phyloP scores from a whole-genome alignment of 1,139 yeast species.

The Geotrichum klebahnii region DNA sequence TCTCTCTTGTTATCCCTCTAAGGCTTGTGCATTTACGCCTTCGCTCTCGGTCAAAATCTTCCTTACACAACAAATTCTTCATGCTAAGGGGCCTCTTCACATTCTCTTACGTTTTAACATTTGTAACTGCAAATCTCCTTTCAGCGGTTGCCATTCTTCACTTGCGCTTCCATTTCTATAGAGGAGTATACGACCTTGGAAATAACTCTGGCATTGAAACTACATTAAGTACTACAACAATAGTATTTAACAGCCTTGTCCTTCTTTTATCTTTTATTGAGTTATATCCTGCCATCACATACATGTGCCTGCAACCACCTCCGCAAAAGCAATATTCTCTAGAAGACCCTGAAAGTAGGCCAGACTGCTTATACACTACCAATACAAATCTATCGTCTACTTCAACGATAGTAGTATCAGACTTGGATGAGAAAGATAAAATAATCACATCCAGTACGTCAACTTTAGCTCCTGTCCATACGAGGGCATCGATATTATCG shows the following conservation, averaged over 20 bases:
- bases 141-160: constrained; percentile 8
- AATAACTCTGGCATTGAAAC: constrained; percentile 1
- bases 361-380: no score
- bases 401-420: no score
- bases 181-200: constrained; percentile 1
- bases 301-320: constrained; percentile 15
- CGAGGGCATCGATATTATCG: neutral
- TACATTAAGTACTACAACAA: constrained; percentile 2
- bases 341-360: no score
- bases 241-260: neutral
- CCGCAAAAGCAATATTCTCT: no score
- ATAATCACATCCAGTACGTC: neutral
- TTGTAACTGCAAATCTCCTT: constrained; percentile 12
- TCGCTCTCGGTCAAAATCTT: neutral
- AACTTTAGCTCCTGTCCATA: neutral
- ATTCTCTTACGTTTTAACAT: constrained; percentile 10
- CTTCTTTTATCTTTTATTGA: constrained; percentile 12
- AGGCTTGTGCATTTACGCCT: constrained; percentile 13
- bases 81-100: constrained; percentile 9
- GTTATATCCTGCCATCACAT: constrained; percentile 15
- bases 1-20: constrained; percentile 10
- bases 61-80: constrained; percentile 9
- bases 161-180: constrained; percentile 6
- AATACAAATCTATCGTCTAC: no score
- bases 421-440: neutral